Conservation (phyloP, 2,329 filamentous ascomycete genomes). For the Didymella pomorum region DNA sequence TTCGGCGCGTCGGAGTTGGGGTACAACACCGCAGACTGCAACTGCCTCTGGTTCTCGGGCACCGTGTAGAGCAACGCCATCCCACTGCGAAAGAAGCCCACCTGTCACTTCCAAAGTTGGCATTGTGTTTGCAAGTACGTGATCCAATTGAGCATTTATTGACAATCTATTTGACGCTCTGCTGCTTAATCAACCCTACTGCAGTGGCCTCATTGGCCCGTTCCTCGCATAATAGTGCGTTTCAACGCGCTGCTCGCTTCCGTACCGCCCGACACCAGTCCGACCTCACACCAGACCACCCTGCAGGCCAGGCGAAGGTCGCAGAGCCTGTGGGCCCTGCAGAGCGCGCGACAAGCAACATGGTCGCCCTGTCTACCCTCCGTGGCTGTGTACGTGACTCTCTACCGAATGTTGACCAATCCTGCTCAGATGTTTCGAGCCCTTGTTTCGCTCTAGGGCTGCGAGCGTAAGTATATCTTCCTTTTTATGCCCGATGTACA, state of each 20-base stretch:
- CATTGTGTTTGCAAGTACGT: constrained; percentile 8
- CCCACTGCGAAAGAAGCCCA: constrained; percentile 7
- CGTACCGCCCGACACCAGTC: constrained; percentile 22
- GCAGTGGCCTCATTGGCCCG: constrained; percentile 21
- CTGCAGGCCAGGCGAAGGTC: constrained; percentile 11
- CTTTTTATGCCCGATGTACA: constrained; percentile 28
- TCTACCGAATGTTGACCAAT: constrained; percentile 26
- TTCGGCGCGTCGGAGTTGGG: constrained; percentile 9
- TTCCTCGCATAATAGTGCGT: constrained; percentile 43
- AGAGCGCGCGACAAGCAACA: constrained; percentile 45
- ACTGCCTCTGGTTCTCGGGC: constrained; percentile 13
- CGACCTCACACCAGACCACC: constrained; percentile 28
- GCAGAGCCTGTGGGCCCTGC: constrained; percentile 24
- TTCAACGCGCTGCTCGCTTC: constrained; percentile 37
- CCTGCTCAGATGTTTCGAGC: constrained; percentile 33
- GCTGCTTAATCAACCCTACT: constrained; percentile 9
- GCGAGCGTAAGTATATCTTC: constrained; percentile 37
- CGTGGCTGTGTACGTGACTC: constrained; percentile 41
- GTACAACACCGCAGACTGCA: not conserved
- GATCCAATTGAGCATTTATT: constrained; percentile 20
- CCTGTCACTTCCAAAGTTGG: constrained; percentile 5
- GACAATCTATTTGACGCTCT: constrained; percentile 29
- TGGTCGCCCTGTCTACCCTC: constrained; percentile 25
- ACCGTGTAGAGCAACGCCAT: constrained; percentile 16
- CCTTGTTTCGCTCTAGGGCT: constrained; percentile 27